Base-by-base conservation (phyloP, 1,284 basidiomycete species). In the Malassezia pachydermatis region DNA sequence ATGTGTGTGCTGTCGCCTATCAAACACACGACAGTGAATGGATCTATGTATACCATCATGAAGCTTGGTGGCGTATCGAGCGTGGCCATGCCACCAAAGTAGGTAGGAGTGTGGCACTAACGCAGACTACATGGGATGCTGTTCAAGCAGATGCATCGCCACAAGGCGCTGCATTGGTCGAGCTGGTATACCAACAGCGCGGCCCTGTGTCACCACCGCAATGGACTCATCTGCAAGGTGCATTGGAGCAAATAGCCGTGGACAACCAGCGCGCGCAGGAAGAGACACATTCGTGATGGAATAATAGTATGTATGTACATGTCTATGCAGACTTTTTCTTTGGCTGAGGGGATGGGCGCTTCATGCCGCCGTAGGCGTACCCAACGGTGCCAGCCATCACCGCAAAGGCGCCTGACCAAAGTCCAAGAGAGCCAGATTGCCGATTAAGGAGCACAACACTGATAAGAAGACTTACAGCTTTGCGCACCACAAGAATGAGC, bases 401-500 rank as follows among this genome's bases (percentile, higher is more conserved):
- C 48, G 84, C 66, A 14, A 67, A 75, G 29, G 60, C 61, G 1
- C 67, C 67, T 2, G 35, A 24, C 60, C 61, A 66, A 8, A 70
- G 41, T 10, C 54, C 48, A 4, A 47, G 41, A 44, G 49, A 59
- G 14, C 54, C 48, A 13, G 42, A 25, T 20, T 46, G 25, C 4
- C 38, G 36, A 17, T 41, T 59, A 41, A 76, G 72, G 14, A 78
- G 63, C 49, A 80, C 63, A 8, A 86, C 80, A 62, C 82, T 85
- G 57, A 94, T 78, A 13, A 84, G 75, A 14, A 94, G 76, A 47
- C 86, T 89, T 14, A 82, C 76, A 1, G 88, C 89, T 72, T 95
- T 95, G 42, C 89, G 79, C 17, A 95, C 81, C 32, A 87, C 88
- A 41, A 94, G 77, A 13, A 92, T 78, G 45, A 95, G 81, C 10